Evolutionary conservation across 495 filamentous ascomycete species (phyloP).

Genomic region (Tuber borchii): DNA sequence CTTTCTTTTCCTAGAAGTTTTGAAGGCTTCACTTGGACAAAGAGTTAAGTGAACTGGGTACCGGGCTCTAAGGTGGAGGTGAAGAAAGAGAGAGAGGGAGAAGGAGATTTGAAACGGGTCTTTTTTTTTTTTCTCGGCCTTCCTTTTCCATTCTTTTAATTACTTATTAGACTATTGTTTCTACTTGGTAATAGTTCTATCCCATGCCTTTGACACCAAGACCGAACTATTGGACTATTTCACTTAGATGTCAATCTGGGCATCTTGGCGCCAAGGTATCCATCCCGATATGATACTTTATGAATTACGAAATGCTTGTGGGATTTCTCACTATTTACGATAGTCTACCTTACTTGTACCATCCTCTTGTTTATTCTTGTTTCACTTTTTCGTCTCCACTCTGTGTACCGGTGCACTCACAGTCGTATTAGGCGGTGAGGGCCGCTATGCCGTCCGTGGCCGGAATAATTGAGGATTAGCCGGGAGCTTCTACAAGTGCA

Average conservation of each 20-base stretch:
- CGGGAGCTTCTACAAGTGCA: not conserved
- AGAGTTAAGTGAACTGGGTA: not conserved
- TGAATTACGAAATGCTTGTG: too few species aligned
- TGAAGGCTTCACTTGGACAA: not conserved
- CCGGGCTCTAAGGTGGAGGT: not conserved
- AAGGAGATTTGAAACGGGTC: not conserved
- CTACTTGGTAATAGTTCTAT: too few species aligned
- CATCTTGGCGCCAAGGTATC: too few species aligned
- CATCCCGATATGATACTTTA: too few species aligned
- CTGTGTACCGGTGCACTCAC: not conserved
- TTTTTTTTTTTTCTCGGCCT: not conserved
- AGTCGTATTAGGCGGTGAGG: not conserved
- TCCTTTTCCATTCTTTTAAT: not conserved
- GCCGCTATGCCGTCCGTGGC: not conserved
- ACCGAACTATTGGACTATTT: too few species aligned
- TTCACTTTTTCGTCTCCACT: not conserved
- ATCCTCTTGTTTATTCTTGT: not conserved
- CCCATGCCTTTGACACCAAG: too few species aligned
- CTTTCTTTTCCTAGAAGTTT: not conserved
- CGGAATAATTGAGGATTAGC: slow-evolving; percentile 2
- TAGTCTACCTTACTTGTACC: not conserved
- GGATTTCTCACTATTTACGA: too few species aligned
- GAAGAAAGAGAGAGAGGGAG: not conserved
- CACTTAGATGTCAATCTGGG: too few species aligned
- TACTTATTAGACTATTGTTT: not conserved